phyloP scores from a whole-genome alignment of 306 rosid genomes.

The Fragaria nilgerrensis region DNA sequence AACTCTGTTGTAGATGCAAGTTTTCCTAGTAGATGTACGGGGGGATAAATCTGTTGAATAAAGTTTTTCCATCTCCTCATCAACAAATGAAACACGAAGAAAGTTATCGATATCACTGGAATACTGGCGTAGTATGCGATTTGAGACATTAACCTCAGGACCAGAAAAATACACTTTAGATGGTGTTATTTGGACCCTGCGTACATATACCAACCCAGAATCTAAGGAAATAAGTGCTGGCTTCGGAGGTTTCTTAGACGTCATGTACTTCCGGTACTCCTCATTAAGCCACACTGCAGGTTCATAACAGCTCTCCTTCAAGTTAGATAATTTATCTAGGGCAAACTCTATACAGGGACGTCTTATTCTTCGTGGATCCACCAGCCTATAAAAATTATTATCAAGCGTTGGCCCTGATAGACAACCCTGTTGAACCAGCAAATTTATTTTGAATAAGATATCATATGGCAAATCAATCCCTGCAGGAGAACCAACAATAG shows the following conservation, averaged over 20 bases:
- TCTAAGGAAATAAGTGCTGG: conserved; percentile 55
- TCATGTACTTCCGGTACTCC: conserved; percentile 42
- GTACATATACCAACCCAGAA: conserved; percentile 65
- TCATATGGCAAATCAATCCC: conserved; percentile 51
- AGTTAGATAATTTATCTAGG: conserved; percentile 51
- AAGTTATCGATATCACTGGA: conserved; percentile 48
- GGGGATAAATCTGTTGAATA: conserved; percentile 65
- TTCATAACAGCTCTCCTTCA: conserved; percentile 62
- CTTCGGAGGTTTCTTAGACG: conserved; percentile 29
- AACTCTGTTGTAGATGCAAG: conserved; percentile 59
- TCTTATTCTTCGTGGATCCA: conserved; percentile 44
- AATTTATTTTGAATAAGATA: conserved; percentile 63
- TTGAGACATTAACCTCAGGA: conserved; percentile 82
- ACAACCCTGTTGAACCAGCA: conserved; percentile 62
- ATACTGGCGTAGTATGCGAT: conserved; percentile 70
- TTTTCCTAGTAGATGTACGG: conserved; percentile 48
- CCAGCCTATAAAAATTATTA: conserved; percentile 43
- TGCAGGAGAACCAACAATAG: conserved; percentile 59
- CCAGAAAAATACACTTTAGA: conserved; percentile 62
- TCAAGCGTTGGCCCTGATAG: conserved; percentile 66
- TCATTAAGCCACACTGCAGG: conserved; percentile 62
- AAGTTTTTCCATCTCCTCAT: conserved; percentile 68
- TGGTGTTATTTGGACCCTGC: conserved; percentile 76
- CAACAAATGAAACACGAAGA: conserved; percentile 83
- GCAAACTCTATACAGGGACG: conserved; percentile 47